Percentiles rank a stretch among this genome's conserved stretches.
These are phyloP conservation scores for Nitzschia sp. DNA, from an alignment of 108 stramenopile genomes.

Conservation along the genomic window DNA sequence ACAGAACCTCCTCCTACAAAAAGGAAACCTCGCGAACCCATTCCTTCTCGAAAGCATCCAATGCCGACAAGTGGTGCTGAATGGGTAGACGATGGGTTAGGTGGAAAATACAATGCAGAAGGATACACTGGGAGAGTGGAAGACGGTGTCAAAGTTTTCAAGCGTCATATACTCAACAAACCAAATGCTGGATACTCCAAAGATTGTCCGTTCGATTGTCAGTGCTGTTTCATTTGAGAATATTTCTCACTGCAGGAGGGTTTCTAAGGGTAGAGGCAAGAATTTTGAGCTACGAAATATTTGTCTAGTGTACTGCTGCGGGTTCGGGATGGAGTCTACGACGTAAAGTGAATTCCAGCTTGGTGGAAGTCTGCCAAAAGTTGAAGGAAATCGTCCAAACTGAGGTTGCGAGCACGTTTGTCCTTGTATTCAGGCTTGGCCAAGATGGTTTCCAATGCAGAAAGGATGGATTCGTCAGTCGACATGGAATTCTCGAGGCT, in stretches of 20 bases:
- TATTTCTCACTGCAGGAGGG: neutral
- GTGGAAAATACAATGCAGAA: constrained; percentile 78
- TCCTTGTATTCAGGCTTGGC: constrained; percentile 70
- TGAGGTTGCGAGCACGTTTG: constrained; percentile 90
- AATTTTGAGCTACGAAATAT: no score
- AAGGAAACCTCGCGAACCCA: neutral
- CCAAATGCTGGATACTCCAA: constrained; percentile 60
- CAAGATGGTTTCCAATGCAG: constrained; percentile 84
- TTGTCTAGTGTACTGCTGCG: no score
- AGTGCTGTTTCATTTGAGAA: constrained; percentile 83
- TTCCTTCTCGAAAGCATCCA: no score
- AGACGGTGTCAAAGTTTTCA: constrained; percentile 81
- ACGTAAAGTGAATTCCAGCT: constrained; percentile 86
- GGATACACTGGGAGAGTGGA: constrained; percentile 81
- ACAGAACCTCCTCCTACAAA: constrained; percentile 6
- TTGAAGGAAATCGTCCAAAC: constrained; percentile 94
- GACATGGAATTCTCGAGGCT: constrained; percentile 22
- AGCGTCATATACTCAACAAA: constrained; percentile 84
- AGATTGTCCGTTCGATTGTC: constrained; percentile 89
- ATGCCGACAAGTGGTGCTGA: constrained; percentile 2
- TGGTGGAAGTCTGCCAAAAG: constrained; percentile 89
- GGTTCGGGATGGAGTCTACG: constrained; percentile 17
- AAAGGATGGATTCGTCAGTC: constrained; percentile 43
- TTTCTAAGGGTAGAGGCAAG: neutral
- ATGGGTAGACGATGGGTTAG: constrained; percentile 86